phyloP scores from a whole-genome alignment of 2,329 filamentous ascomycete genomes.

The Penicillium sp. region DNA sequence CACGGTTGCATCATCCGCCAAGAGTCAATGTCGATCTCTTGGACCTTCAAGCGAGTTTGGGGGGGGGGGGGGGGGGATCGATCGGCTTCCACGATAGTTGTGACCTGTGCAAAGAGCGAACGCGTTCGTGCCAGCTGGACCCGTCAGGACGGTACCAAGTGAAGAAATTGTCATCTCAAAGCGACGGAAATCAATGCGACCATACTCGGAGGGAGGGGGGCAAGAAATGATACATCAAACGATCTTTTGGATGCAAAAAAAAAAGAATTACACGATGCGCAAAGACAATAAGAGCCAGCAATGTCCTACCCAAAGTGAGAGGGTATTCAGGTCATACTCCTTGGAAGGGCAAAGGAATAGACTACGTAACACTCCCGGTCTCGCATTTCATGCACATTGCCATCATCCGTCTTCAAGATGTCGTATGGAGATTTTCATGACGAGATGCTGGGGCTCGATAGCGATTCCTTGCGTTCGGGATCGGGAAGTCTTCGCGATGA shows the following conservation, averaged over 20 bases:
- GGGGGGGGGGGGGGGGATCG: too few species aligned
- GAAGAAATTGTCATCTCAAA: slow-evolving; percentile 1
- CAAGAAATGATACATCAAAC: too few species aligned
- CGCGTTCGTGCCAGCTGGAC: slow-evolving; percentile 1
- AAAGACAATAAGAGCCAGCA: too few species aligned
- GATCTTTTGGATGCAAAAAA: too few species aligned
- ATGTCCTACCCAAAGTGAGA: too few species aligned
- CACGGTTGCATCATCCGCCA: slow-evolving; percentile 16
- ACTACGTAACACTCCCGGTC: neutral
- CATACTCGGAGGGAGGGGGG: too few species aligned
- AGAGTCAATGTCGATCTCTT: slow-evolving; percentile 13
- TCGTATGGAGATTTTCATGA: slow-evolving; percentile 11
- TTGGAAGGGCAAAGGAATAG: too few species aligned
- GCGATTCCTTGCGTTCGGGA: slow-evolving; percentile 17
- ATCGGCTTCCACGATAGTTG: slow-evolving; percentile 11
- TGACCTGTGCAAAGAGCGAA: slow-evolving; percentile 12
- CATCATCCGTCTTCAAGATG: slow-evolving; percentile 5
- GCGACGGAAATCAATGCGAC: too few species aligned
- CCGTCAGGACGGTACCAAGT: neutral
- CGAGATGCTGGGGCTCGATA: slow-evolving; percentile 10
- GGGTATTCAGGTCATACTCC: too few species aligned
- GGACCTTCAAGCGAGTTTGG: slow-evolving; percentile 2
- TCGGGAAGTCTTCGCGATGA: slow-evolving; percentile 14
- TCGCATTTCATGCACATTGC: neutral
- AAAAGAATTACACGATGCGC: too few species aligned